Percentiles rank a stretch among this genome's conserved stretches.
phyloP scores from a whole-genome alignment of 2,329 filamentous ascomycete species.

The Gnomoniopsis sp. region DNA sequence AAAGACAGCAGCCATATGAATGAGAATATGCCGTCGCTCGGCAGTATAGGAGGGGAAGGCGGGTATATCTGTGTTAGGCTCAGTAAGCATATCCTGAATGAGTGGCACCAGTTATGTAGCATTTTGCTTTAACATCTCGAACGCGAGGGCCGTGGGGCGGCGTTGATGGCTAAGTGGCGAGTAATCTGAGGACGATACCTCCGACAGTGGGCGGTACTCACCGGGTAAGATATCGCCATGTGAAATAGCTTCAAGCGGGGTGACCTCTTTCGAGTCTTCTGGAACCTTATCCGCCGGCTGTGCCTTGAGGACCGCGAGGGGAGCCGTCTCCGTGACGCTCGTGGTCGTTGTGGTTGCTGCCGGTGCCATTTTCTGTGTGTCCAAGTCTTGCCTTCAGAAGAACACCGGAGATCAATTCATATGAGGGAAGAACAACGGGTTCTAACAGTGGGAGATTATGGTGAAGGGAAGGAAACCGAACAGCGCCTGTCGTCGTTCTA shows the following conservation, averaged over 20 bases:
- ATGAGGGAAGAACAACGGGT: background rate
- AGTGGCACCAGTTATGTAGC: too few relatives aligned
- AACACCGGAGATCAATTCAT: background rate
- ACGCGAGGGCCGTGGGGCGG: background rate
- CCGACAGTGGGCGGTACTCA: conserved; percentile 13
- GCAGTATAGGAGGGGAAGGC: conserved; percentile 35
- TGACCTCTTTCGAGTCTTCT: conserved; percentile 19
- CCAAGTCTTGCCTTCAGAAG: background rate
- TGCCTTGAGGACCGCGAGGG: conserved; percentile 8
- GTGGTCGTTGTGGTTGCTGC: conserved; percentile 6
- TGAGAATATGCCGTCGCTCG: conserved; percentile 60
- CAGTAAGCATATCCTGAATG: background rate
- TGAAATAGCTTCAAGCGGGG: conserved; percentile 26
- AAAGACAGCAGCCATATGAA: conserved; percentile 67
- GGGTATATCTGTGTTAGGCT: conserved; percentile 35
- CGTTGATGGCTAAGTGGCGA: background rate
- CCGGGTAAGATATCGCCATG: conserved; percentile 26
- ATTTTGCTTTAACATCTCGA: background rate
- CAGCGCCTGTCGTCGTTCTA: background rate
- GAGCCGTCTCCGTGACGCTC: background rate
- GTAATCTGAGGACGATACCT: background rate
- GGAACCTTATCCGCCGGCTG: conserved; percentile 4
- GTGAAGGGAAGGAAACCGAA: too few relatives aligned
- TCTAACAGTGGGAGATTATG: too few relatives aligned
- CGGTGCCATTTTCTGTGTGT: conserved; percentile 8